phyloP scores from a whole-genome alignment of 1,284 basidiomycete genomes.

The Moniliella sp. region DNA sequence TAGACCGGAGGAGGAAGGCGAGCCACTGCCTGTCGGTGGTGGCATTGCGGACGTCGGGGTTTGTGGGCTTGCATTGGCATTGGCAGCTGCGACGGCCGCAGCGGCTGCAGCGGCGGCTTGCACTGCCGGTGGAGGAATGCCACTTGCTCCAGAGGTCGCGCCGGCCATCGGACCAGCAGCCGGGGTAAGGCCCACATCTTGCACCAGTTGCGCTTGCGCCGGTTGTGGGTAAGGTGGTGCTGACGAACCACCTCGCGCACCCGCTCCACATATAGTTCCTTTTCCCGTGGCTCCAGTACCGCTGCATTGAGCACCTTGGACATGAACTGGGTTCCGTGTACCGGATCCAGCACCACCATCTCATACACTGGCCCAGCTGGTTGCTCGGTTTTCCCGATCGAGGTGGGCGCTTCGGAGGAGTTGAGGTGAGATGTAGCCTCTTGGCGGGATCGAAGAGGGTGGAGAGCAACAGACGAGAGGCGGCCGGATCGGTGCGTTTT shows the following conservation, averaged over 20 bases:
- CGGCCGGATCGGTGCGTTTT: conserved; percentile 27
- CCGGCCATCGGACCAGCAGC: no score
- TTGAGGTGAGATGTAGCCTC: conserved; percentile 44
- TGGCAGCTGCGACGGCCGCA: no score
- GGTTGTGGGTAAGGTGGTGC: conserved; percentile 22
- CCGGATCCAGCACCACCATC: conserved; percentile 47
- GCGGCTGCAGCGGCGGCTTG: no score
- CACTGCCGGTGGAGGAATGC: no score
- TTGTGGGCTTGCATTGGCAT: no score
- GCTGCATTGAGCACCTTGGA: conserved; percentile 73
- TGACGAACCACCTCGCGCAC: conserved; percentile 13
- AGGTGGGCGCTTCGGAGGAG: conserved; percentile 49
- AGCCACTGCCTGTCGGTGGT: no score
- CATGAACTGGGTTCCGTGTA: conserved; percentile 78
- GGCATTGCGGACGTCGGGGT: no score
- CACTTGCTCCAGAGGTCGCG: no score
- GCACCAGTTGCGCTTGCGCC: conserved; percentile 69
- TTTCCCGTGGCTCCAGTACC: conserved; percentile 52
- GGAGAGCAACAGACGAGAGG: conserved; percentile 24
- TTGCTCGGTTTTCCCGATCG: background rate
- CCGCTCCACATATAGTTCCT: conserved; percentile 47
- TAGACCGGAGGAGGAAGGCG: no score
- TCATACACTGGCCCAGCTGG: background rate
- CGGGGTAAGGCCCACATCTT: conserved; percentile 65
- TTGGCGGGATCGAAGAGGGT: conserved; percentile 21